Evolutionary conservation across 129 eudicot species (phyloP), one percentile per base, ranked within the genome.

Genomic region (Gnaphalium uliginosum): DNA sequence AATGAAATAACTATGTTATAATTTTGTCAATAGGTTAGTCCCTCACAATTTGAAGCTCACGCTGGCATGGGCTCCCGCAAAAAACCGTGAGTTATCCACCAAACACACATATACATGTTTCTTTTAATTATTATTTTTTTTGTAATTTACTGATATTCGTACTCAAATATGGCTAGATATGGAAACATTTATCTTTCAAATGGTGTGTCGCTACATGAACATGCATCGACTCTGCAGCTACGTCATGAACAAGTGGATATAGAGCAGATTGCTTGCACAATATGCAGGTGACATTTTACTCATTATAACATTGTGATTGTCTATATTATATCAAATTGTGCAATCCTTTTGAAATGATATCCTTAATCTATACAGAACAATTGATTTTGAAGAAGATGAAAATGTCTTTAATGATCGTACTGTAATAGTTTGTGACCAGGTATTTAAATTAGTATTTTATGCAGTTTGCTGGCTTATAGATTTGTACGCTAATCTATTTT

Each of bases 381-480:
- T 63, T 78, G 93, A 88, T 46, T 93, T 83, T 58, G 83, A 82
- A 76, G 84, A 83, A 74, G 82, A 82, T 79, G 84, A 83, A 72
- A 57, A 86, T 69, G 88, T 83, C 18, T 93, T 93, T 83, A 86
- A 87, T 66, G 91, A 93, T 8, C 86, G 81, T 23, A 90, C 96
- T 22, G 91, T 84, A 80, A 80, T 93, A n/a, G 78, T 90, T 48
- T 93, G 96, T 66, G 97, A 90, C 80, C 97, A 90, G 98, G 98
- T 88, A 82, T 39, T 1, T 78, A 6, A 13, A 24, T 7, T 67
- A 29, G 69, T n/a, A 14, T 18, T 68, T 41, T 27, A 39, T 53
- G 66, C 15, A 54, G 11, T 50, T 39, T 62, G 26, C 35, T 76
- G 71, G 50, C 48, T 24, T 43, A 56, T 58, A 48, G 5, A 10